A percentile compares a stretch with the other conserved stretches of the same genome.
Evolutionary conservation across 164 flowering plant species (phyloP).

Genomic region (Malania oleifera): DNA sequence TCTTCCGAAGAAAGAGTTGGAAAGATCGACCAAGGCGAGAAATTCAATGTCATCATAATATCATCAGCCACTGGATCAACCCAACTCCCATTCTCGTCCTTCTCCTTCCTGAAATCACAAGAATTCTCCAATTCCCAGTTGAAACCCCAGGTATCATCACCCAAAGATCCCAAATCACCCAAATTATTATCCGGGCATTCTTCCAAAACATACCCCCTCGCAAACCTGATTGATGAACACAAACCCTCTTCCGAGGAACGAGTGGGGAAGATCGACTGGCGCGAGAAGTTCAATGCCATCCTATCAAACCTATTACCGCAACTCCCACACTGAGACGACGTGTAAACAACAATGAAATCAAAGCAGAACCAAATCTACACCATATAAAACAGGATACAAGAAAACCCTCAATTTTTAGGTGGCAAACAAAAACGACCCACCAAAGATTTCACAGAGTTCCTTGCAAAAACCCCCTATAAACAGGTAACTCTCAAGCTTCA

Average conservation of each 20-base stretch:
- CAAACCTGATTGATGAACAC: background rate
- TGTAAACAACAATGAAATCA: background rate
- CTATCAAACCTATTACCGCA: background rate
- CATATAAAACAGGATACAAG: background rate
- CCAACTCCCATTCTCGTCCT: constrained; percentile 8
- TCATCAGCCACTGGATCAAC: no score
- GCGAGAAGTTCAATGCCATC: background rate
- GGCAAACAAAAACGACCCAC: constrained; percentile 8
- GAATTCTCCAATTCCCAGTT: constrained; percentile 8
- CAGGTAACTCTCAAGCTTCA: background rate
- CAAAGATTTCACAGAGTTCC: constrained; percentile 1
- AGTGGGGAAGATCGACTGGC: background rate
- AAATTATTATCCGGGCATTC: background rate
- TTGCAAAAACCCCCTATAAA: background rate
- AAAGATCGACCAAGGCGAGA: background rate
- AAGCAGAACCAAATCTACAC: background rate
- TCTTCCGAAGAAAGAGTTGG: background rate
- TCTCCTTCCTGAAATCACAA: background rate
- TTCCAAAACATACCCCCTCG: background rate
- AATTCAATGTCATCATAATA: background rate
- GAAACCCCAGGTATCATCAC: background rate
- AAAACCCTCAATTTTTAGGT: constrained; percentile 3
- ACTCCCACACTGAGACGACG: background rate
- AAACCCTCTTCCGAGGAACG: background rate
- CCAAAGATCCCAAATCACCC: background rate